Evolutionary conservation across 345 rosid genomes (phyloP).

Genomic region (Luvunga scandens): DNA sequence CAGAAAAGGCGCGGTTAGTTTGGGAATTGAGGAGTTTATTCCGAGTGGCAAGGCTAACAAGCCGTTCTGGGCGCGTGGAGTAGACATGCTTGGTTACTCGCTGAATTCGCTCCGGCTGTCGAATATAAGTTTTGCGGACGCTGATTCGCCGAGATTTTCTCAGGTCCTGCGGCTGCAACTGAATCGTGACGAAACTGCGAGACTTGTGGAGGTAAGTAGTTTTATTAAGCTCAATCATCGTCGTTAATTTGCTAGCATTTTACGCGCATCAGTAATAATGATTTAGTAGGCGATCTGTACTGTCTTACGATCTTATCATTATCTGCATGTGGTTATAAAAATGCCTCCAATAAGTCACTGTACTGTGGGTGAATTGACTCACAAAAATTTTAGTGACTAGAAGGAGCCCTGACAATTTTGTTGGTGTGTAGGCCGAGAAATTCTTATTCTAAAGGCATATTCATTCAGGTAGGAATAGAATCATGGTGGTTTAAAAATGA

Average conservation of each 20-base stretch:
- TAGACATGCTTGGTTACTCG: conserved; percentile 91
- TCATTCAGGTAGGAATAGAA: not conserved
- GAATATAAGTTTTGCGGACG: conserved; percentile 55
- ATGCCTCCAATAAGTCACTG: no score
- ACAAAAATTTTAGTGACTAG: no score
- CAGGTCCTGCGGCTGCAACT: conserved; percentile 54
- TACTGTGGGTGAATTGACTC: no score
- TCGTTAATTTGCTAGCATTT: not conserved
- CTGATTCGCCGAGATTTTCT: conserved; percentile 41
- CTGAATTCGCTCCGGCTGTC: conserved; percentile 66
- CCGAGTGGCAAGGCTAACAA: conserved; percentile 71
- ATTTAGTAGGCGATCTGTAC: no score
- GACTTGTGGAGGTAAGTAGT: conserved; percentile 53
- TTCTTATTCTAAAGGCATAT: not conserved
- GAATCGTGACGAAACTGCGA: conserved; percentile 43
- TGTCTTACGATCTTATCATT: no score
- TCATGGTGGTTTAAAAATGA: not conserved
- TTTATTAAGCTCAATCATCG: not conserved
- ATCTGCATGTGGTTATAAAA: no score
- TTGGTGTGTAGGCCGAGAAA: not conserved
- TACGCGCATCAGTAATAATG: no score
- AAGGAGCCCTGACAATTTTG: no score
- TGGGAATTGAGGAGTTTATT: conserved; percentile 67
- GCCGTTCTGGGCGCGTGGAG: conserved; percentile 82
- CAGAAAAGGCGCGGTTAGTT: conserved; percentile 31